phyloP scores from a whole-genome alignment of 345 rosid species.

The Eutrema heterophyllum region DNA sequence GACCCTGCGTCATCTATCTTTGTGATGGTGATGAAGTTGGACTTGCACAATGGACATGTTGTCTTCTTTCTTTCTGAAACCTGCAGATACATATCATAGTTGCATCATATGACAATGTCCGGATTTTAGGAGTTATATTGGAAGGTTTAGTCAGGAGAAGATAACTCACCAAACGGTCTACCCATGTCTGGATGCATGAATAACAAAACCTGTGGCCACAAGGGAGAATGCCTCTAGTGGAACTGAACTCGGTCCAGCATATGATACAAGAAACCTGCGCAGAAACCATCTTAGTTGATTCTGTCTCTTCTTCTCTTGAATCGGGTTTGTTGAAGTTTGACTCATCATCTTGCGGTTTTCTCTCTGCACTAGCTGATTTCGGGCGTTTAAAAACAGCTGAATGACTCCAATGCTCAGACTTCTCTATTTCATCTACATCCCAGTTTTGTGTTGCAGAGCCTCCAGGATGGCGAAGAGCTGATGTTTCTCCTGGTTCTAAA shows the following conservation, averaged over 20 bases:
- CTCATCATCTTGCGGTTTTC: constrained; percentile 16
- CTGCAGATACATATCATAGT: constrained; percentile 29
- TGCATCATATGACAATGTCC: constrained; percentile 2
- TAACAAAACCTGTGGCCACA: constrained; percentile 98
- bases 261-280: constrained; percentile 74
- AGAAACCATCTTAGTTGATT: constrained; percentile 33
- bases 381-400: constrained; percentile 27
- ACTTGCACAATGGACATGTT: constrained; percentile 89
- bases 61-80: constrained; percentile 51
- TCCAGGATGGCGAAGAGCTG: constrained; percentile 18
- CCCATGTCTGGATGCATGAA: constrained; percentile 83
- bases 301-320: constrained; percentile 19
- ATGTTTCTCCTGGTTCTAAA: constrained; percentile 39
- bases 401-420: constrained; percentile 27
- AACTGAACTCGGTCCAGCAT: constrained; percentile 86
- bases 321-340: constrained; percentile 19
- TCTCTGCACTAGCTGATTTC: constrained; percentile 1
- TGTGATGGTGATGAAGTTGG: constrained; percentile 56
- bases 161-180: constrained; percentile 57
- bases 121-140: neutral
- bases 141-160: neutral
- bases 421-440: constrained; percentile 39
- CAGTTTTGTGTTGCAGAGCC: constrained; percentile 23
- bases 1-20: constrained; percentile 68
- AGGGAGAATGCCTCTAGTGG: constrained; percentile 81